Conservation (phyloP, 345 rosid genomes). For the Hirschfeldia incana region DNA sequence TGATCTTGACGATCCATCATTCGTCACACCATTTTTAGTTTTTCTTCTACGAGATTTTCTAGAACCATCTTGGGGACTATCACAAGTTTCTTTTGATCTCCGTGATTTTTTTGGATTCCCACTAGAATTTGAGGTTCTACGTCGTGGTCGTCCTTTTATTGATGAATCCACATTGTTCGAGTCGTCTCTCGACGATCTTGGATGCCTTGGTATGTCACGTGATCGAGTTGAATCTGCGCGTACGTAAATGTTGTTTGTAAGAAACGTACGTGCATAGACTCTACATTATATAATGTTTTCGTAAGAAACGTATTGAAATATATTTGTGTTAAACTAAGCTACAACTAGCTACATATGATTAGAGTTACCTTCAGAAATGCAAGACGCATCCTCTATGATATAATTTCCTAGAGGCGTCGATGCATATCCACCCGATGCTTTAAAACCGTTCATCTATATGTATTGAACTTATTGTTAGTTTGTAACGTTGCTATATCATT, state of each 20-base stretch:
- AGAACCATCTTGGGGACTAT: conserved; percentile 36
- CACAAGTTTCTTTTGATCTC: conserved; percentile 26
- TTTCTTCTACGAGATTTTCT: conserved; percentile 54
- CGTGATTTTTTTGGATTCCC: conserved; percentile 22
- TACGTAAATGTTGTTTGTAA: too few species aligned
- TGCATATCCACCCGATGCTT: conserved; percentile 24
- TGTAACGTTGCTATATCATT: neutral
- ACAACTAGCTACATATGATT: neutral
- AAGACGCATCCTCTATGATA: conserved; percentile 26
- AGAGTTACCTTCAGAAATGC: conserved; percentile 28
- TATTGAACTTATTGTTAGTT: neutral
- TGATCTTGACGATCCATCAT: conserved; percentile 41
- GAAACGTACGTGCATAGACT: neutral
- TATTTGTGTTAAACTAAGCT: neutral
- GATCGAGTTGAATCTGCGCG: conserved; percentile 21
- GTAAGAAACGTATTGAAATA: neutral
- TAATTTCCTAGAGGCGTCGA: conserved; percentile 2
- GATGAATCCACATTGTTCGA: conserved; percentile 25
- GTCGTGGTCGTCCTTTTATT: conserved; percentile 43
- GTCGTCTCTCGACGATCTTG: conserved; percentile 24
- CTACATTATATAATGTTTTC: neutral
- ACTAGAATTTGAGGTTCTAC: conserved; percentile 44
- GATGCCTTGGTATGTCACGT: conserved; percentile 26
- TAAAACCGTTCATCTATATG: conserved; percentile 30
- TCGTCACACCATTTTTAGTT: conserved; percentile 43